phyloP scores from a whole-genome alignment of 345 rosid genomes.

The Aethionema arabicum region DNA sequence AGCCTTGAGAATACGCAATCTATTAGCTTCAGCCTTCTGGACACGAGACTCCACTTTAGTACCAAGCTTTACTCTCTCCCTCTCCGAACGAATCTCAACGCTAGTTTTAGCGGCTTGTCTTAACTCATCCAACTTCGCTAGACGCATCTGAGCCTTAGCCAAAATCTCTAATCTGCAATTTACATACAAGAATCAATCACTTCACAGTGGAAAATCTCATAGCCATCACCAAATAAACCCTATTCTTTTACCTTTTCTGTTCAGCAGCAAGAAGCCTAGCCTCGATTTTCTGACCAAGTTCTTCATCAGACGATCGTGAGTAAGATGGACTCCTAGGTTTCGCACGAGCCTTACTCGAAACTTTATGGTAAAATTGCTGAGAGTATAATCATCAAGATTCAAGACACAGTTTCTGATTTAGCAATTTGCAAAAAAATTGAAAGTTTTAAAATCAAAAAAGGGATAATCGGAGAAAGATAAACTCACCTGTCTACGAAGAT shows the following conservation, averaged over 20 bases:
- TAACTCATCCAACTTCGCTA: conserved; percentile 81
- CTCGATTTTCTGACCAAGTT: conserved; percentile 92
- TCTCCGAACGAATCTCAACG: conserved; percentile 67
- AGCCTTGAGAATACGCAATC: conserved; percentile 82
- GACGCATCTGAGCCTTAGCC: conserved; percentile 76
- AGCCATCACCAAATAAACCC: conserved; percentile 6
- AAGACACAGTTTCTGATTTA: not conserved
- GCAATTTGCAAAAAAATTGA: conserved; percentile 1
- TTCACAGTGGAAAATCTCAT: no score
- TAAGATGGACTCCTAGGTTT: conserved; percentile 78
- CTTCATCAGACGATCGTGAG: conserved; percentile 70
- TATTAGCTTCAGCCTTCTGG: conserved; percentile 87
- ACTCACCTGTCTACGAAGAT: conserved; percentile 84
- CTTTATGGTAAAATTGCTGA: conserved; percentile 83
- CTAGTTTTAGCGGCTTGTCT: conserved; percentile 90
- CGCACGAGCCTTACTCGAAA: conserved; percentile 84
- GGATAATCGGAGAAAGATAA: not conserved
- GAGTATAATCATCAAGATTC: not conserved
- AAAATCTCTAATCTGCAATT: conserved; percentile 68
- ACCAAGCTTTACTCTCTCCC: conserved; percentile 81
- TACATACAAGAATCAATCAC: conserved; percentile 1
- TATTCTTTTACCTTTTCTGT: conserved; percentile 67
- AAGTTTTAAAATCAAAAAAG: conserved; percentile 4
- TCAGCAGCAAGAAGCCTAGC: conserved; percentile 95
- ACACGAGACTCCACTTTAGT: conserved; percentile 75